Conservation (phyloP, 2,329 filamentous ascomycete genomes). For the Sphaerulina vaccinii region DNA sequence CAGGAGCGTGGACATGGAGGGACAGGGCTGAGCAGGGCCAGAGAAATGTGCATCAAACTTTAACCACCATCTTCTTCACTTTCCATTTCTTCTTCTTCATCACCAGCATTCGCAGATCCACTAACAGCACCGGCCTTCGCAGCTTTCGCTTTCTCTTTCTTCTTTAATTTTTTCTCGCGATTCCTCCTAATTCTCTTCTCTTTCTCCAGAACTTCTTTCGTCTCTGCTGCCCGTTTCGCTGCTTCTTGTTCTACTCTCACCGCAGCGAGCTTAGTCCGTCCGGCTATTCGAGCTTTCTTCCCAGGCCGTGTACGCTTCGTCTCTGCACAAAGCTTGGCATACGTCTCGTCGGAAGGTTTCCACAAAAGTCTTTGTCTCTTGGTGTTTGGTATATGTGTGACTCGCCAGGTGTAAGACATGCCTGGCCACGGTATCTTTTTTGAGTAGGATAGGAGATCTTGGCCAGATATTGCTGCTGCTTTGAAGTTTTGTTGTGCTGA, state of each 20-base stretch:
- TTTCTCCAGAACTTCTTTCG: slow-evolving; percentile 32
- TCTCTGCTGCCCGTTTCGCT: slow-evolving; percentile 27
- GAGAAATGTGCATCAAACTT: no score
- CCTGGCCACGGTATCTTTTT: slow-evolving; percentile 22
- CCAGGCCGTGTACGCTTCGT: slow-evolving; percentile 33
- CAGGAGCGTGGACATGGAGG: no score
- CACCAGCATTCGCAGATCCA: neutral
- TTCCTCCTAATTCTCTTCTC: slow-evolving; percentile 38
- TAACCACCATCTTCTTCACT: no score
- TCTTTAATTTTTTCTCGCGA: slow-evolving; percentile 40
- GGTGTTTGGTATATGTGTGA: slow-evolving; percentile 20
- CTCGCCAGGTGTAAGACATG: slow-evolving; percentile 26
- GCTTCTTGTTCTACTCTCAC: slow-evolving; percentile 26
- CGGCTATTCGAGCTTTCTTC: slow-evolving; percentile 35
- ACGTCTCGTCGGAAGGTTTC: slow-evolving; percentile 6
- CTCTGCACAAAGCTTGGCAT: slow-evolving; percentile 7
- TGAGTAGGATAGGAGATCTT: slow-evolving; percentile 19
- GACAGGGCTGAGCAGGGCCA: no score
- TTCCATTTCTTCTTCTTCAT: neutral
- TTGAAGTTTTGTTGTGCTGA: slow-evolving; percentile 14
- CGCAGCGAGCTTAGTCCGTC: slow-evolving; percentile 28
- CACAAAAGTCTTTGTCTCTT: slow-evolving; percentile 17
- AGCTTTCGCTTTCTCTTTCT: slow-evolving; percentile 36
- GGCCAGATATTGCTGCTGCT: slow-evolving; percentile 20
- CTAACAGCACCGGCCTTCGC: slow-evolving; percentile 30